Conservation (phyloP, 2,329 filamentous ascomycete species). For the Aspergillus pseudoviridinutans region DNA sequence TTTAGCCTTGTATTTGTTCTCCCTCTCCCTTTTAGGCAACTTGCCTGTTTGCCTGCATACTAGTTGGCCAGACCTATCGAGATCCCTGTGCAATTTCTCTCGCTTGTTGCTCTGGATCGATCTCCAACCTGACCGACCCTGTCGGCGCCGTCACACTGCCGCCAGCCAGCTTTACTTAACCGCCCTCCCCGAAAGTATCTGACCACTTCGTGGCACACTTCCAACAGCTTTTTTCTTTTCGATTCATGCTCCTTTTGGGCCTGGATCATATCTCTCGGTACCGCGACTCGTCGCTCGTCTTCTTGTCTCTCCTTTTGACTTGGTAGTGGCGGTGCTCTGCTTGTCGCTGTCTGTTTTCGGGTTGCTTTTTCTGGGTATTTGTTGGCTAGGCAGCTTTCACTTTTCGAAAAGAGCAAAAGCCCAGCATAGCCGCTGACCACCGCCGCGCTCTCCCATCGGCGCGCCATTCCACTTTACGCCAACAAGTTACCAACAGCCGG, state of each 20-base stretch:
- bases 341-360: background rate
- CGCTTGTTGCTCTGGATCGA: constrained; percentile 20
- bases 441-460: constrained; percentile 7
- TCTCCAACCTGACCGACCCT: constrained; percentile 18
- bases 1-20: constrained; percentile 27
- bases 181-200: constrained; percentile 16
- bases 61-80: constrained; percentile 13
- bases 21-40: constrained; percentile 17
- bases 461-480: constrained; percentile 13
- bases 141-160: constrained; percentile 22
- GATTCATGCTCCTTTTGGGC: constrained; percentile 6
- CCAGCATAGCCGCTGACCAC: constrained; percentile 15
- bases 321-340: background rate
- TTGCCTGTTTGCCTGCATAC: constrained; percentile 18
- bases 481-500: background rate
- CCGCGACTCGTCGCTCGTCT: constrained; percentile 1
- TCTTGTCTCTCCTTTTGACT: background rate
- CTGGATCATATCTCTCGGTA: constrained; percentile 8
- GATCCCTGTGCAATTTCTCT: constrained; percentile 20
- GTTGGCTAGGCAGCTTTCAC: constrained; percentile 7
- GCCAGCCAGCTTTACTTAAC: constrained; percentile 23
- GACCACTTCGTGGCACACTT: constrained; percentile 14
- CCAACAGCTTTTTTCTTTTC: constrained; percentile 10
- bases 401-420: constrained; percentile 1
- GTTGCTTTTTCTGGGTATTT: background rate